These are phyloP conservation scores for Citrus trifoliata DNA, from an alignment of 345 rosid species.

Conservation along the genomic window DNA sequence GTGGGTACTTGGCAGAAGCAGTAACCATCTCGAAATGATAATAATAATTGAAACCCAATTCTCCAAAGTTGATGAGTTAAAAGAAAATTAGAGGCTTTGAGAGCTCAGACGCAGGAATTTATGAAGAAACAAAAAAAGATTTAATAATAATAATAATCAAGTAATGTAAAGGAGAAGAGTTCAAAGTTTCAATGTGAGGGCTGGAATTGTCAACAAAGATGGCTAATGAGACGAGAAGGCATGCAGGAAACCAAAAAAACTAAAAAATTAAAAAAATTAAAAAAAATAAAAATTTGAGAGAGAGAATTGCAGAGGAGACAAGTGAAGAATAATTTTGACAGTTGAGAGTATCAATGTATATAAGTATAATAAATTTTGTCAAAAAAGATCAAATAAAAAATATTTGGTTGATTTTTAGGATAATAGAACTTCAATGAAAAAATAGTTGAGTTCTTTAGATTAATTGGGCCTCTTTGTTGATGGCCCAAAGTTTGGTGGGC, in stretches of 20 bases:
- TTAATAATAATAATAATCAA: not conserved
- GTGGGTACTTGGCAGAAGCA: slow-evolving; percentile 40
- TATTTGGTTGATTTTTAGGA: no score
- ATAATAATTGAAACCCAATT: slow-evolving; percentile 16
- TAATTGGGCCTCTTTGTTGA: no score
- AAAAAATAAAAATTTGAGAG: not conserved
- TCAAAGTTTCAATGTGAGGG: not conserved
- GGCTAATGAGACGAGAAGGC: not conserved
- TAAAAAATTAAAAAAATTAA: not conserved
- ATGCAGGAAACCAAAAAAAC: not conserved
- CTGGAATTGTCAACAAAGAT: not conserved
- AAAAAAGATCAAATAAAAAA: no score
- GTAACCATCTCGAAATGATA: slow-evolving; percentile 44
- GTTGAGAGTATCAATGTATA: not conserved
- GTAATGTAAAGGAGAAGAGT: not conserved
- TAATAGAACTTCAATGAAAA: no score
- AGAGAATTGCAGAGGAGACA: not conserved
- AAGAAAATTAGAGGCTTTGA: not conserved
- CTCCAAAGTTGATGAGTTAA: slow-evolving; percentile 6
- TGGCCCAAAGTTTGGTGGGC: no score
- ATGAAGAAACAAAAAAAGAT: not conserved
- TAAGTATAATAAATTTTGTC: no score
- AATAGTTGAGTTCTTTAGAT: no score
- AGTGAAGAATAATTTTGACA: not conserved
- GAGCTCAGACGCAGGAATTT: not conserved